Base-by-base conservation (phyloP, 805 yeast genomes). In the Suhomyces vadensis region DNA sequence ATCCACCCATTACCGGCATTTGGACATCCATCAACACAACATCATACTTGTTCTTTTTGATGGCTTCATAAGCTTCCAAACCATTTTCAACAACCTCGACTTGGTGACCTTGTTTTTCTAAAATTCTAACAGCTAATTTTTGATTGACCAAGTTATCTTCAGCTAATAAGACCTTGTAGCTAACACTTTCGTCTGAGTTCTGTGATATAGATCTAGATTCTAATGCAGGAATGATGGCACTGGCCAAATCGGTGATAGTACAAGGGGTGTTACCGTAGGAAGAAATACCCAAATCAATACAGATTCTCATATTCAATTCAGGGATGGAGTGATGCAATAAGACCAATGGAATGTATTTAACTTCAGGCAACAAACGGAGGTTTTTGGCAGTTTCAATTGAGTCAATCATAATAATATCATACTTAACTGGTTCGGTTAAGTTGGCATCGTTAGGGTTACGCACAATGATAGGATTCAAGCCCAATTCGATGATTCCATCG, bases 1-100 rank as follows among this genome's bases (percentile, higher is more conserved):
- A 88, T 0, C 96, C 96, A 22, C 96, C 95, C 94, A 88, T 89
- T 11, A 87, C 87, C 6, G 96, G 96, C 96, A 88, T 88, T 63
- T 88, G 96, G 36, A 88, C 95, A 68, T 88, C 96, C 96, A 88
- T 88, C 53, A 88, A 75, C 14, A 88, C 85, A 37, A 86, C 91
- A 60, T 88, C 96, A 60, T 83, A 88, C 38, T 76, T 73, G 49
- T 76, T 78, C 51, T 77, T 73, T 60, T 82, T 73, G 36, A 87
- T 81, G 1, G 90, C 91, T 47, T 87, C 87, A 52, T 80, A 77
- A 1, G 96, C 95, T 54, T 87, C 88, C 46, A 78, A 72, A 11
- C 96, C 96, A 63, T 88, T 88, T 60, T 86, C 92, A 5, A 87
- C 96, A 37, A 88, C 96, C 46, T 81, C 83, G 9, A 88, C 91